phyloP scores from a whole-genome alignment of 768 basidiomycete genomes.

The Arthromyces matolae region DNA sequence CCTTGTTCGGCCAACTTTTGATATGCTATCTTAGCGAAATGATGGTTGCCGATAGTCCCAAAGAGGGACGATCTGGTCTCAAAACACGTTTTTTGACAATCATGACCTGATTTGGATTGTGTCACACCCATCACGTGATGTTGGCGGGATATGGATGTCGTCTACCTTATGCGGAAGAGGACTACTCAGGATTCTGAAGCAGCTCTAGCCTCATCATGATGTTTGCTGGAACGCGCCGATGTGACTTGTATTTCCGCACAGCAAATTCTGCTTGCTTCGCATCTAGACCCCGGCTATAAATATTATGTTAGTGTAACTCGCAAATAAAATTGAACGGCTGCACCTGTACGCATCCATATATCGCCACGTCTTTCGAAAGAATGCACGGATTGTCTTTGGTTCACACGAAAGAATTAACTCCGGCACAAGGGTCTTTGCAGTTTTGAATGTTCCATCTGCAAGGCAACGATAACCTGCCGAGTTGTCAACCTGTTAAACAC shows the following conservation, averaged over 20 bases:
- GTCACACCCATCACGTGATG: neutral
- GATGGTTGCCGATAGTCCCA: too few relatives aligned
- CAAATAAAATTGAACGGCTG: neutral
- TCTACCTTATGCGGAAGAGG: neutral
- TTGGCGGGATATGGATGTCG: neutral
- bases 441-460: conserved; percentile 12
- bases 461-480: conserved; percentile 14
- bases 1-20: too few relatives aligned
- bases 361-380: conserved; percentile 15
- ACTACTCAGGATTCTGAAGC: too few relatives aligned
- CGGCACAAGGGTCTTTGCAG: conserved; percentile 16
- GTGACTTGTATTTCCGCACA: conserved; percentile 3
- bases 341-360: conserved; percentile 19
- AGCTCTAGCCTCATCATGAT: too few relatives aligned
- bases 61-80: too few relatives aligned
- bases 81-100: too few relatives aligned
- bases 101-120: neutral
- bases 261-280: conserved; percentile 7
- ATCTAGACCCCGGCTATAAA: neutral
- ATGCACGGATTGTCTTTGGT: conserved; percentile 12
- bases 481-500: neutral
- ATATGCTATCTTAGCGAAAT: too few relatives aligned
- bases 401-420: conserved; percentile 10
- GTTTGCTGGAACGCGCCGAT: neutral
- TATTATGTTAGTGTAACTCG: neutral